Conservation (phyloP, 2,329 filamentous ascomycete species). For the Paramyrothecium roridum region DNA sequence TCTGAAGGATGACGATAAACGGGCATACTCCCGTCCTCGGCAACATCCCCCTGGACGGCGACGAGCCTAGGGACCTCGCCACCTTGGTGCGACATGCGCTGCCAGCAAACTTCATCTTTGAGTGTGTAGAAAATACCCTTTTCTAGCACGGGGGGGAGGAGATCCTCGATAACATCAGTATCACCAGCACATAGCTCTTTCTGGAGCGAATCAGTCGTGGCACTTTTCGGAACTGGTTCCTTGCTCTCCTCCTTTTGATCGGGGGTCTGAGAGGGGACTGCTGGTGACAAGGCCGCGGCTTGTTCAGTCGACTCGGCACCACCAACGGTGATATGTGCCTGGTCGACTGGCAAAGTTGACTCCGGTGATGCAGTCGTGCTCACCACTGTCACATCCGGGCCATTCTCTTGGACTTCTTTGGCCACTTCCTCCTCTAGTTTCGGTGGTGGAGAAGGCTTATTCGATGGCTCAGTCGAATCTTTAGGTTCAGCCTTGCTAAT, state of each 20-base stretch:
- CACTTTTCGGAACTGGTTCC: background rate
- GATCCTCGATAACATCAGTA: slow-evolving; percentile 67
- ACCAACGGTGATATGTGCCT: too few relatives aligned
- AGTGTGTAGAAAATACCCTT: slow-evolving; percentile 66
- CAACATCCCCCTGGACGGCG: slow-evolving; percentile 76
- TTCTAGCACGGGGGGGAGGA: slow-evolving; percentile 58
- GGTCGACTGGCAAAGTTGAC: too few relatives aligned
- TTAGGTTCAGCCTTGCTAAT: background rate
- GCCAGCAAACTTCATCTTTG: slow-evolving; percentile 76
- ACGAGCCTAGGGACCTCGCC: slow-evolving; percentile 90
- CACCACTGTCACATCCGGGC: too few relatives aligned
- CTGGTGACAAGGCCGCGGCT: background rate
- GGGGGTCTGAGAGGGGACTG: background rate
- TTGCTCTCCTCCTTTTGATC: background rate
- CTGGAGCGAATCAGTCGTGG: slow-evolving; percentile 19
- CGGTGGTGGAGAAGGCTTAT: too few relatives aligned
- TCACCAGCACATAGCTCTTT: slow-evolving; percentile 75
- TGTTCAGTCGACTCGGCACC: too few relatives aligned
- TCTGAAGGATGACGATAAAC: slow-evolving; percentile 96
- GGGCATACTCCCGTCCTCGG: slow-evolving; percentile 69
- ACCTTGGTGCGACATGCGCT: slow-evolving; percentile 87
- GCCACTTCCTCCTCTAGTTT: too few relatives aligned
- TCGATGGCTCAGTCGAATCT: too few relatives aligned
- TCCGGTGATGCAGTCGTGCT: too few relatives aligned
- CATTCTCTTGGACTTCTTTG: too few relatives aligned